Percentiles rank a stretch among this genome's conserved stretches.
phyloP scores from a whole-genome alignment of 2,329 filamentous ascomycete species.

The Penicillium sp. region DNA sequence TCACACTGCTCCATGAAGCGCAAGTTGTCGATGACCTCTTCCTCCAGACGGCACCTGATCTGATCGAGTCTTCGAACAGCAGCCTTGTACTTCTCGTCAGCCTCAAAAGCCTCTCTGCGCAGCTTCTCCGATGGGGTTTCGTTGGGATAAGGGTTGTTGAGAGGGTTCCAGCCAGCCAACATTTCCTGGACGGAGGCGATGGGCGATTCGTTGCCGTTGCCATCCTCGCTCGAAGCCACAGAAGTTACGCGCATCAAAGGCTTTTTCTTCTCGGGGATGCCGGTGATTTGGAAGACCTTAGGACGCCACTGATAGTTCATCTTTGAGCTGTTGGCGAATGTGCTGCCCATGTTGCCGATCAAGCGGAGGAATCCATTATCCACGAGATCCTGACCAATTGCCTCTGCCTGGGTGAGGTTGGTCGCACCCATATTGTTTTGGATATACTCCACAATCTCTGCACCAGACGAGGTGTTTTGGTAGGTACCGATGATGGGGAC shows the following conservation, averaged over 20 bases:
- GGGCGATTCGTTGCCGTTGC: slow-evolving; percentile 73
- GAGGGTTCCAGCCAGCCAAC: slow-evolving; percentile 86
- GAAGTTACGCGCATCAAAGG: slow-evolving; percentile 75
- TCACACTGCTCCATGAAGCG: slow-evolving; percentile 98
- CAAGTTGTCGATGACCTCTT: slow-evolving; percentile 88
- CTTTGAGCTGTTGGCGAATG: slow-evolving; percentile 95
- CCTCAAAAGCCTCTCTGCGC: slow-evolving; percentile 83
- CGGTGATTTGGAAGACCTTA: slow-evolving; percentile 84
- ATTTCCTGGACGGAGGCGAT: slow-evolving; percentile 86
- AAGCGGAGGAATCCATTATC: slow-evolving; percentile 83
- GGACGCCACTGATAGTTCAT: slow-evolving; percentile 98
- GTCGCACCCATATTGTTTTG: slow-evolving; percentile 83
- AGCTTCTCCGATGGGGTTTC: slow-evolving; percentile 87
- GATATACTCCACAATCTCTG: slow-evolving; percentile 94
- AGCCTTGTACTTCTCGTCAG: slow-evolving; percentile 91
- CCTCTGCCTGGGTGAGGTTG: slow-evolving; percentile 87
- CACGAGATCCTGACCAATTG: slow-evolving; percentile 91
- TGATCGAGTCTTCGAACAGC: slow-evolving; percentile 84
- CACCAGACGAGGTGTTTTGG: slow-evolving; percentile 85
- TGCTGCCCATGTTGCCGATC: slow-evolving; percentile 90
- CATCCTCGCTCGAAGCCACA: slow-evolving; percentile 62
- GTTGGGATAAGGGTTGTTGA: slow-evolving; percentile 88
- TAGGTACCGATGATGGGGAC: slow-evolving; percentile 95
- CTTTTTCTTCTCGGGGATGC: slow-evolving; percentile 85
- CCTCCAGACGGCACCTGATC: slow-evolving; percentile 90